Conservation (phyloP, 176 grass and related monocot species). For the Puya raimondii region DNA sequence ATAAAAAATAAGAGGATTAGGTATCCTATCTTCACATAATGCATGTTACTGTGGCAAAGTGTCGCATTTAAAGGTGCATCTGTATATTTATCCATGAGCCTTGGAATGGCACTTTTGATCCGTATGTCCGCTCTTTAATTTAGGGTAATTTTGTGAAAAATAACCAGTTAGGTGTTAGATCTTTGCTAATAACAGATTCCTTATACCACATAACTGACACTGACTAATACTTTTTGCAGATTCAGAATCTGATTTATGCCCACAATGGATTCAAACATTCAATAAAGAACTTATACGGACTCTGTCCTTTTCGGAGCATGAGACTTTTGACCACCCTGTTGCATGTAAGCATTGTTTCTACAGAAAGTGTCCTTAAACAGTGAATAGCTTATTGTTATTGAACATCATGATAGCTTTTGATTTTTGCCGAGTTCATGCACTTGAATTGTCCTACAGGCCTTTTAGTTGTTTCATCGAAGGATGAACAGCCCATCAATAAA, state of each 20-base stretch:
- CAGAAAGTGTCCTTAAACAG: neutral
- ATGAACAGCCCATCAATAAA: constrained; percentile 76
- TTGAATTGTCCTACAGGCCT: constrained; percentile 45
- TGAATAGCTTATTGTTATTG: neutral
- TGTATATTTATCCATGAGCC: too few species aligned
- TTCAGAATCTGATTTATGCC: constrained; percentile 69
- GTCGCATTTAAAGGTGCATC: too few species aligned
- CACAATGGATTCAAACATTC: constrained; percentile 87
- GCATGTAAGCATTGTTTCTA: constrained; percentile 64
- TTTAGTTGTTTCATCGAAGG: constrained; percentile 90
- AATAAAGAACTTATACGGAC: constrained; percentile 80
- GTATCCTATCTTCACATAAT: too few species aligned
- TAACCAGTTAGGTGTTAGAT: too few species aligned
- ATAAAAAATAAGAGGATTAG: too few species aligned
- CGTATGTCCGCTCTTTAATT: too few species aligned
- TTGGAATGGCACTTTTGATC: too few species aligned
- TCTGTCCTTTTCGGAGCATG: constrained; percentile 85
- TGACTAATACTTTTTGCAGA: constrained; percentile 31
- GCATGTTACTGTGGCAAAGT: too few species aligned
- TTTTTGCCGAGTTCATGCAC: constrained; percentile 3
- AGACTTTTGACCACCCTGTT: constrained; percentile 93
- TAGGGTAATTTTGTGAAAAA: too few species aligned
- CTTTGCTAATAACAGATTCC: too few species aligned
- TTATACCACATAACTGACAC: too few species aligned
- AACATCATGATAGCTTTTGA: constrained; percentile 19